A percentile compares a stretch with the other conserved stretches of the same genome.
phyloP scores from a whole-genome alignment of 495 filamentous ascomycete genomes.

The Hyaloscypha bicolor region DNA sequence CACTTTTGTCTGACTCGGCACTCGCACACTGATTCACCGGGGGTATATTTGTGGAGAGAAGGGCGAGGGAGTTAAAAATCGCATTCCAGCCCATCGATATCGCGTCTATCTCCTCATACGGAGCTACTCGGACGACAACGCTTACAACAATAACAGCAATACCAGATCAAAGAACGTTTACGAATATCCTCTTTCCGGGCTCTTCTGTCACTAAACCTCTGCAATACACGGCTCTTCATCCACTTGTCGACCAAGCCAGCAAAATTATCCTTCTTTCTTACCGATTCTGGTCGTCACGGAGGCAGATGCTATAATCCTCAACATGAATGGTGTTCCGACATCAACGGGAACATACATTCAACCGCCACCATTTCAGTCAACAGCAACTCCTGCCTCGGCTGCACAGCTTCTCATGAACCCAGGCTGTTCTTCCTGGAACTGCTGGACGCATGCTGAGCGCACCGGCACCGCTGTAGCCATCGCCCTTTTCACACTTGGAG shows the following conservation, averaged over 20 bases:
- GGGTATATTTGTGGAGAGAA: neutral
- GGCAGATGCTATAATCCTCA: neutral
- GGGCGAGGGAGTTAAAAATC: neutral
- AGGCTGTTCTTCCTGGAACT: constrained; percentile 8
- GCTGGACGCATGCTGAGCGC: constrained; percentile 4
- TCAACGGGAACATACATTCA: constrained; percentile 8
- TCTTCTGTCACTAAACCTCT: neutral
- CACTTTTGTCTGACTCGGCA: neutral
- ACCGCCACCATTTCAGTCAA: neutral
- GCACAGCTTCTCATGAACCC: neutral
- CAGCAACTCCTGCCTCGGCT: neutral
- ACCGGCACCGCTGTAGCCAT: constrained; percentile 9
- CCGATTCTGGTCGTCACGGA: constrained; percentile 21
- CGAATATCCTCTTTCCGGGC: constrained; percentile 8
- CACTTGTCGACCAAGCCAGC: neutral
- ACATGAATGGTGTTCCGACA: neutral
- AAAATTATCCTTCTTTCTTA: neutral
- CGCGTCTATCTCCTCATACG: constrained; percentile 1
- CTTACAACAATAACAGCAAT: constrained; percentile 10
- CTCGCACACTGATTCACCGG: neutral
- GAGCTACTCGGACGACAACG: constrained; percentile 8
- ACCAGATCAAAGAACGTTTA: neutral
- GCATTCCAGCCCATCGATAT: neutral
- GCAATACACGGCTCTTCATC: constrained; percentile 1
- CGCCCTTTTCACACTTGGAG: neutral